Percentiles rank a stretch among this genome's conserved stretches.
Evolutionary conservation across 75 land plant genomes (phyloP).

Genomic region (Selaginella tamariscina): DNA sequence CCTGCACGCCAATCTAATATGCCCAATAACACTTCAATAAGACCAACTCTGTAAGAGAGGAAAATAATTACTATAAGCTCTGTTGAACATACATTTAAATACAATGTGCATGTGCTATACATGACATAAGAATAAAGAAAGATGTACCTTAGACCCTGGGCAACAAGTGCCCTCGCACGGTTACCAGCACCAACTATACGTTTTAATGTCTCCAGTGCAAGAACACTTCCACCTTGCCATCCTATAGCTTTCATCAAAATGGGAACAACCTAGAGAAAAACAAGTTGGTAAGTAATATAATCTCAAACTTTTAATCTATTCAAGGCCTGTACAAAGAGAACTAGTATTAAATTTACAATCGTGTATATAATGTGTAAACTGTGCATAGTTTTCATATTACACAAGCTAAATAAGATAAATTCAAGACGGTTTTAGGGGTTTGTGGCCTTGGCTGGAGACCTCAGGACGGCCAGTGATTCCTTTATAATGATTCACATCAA

Average conservation of each 20-base stretch:
- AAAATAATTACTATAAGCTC: too few species aligned
- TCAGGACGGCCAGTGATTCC: too few species aligned
- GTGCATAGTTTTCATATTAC: too few species aligned
- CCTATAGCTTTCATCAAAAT: constrained; percentile 99
- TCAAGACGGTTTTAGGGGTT: too few species aligned
- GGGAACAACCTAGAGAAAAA: constrained; percentile 68
- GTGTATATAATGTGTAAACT: too few species aligned
- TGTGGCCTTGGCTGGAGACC: too few species aligned
- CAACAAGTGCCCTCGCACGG: constrained; percentile 97
- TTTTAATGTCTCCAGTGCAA: constrained; percentile 92
- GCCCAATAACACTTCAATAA: constrained; percentile 91
- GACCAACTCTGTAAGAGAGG: constrained; percentile 57
- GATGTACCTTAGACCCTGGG: constrained; percentile 90
- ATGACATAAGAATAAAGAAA: background rate
- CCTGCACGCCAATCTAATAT: constrained; percentile 98
- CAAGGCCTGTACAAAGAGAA: too few species aligned
- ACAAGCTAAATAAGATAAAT: too few species aligned
- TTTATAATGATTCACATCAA: too few species aligned
- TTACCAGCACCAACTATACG: constrained; percentile 98
- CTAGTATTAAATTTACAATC: too few species aligned
- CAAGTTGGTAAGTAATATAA: background rate
- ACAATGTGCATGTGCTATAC: background rate
- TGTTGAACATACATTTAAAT: background rate
- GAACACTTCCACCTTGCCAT: constrained; percentile 98
- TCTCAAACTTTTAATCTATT: too few species aligned